These are phyloP conservation scores for Talaromyces marneffei DNA, from an alignment of 2,329 filamentous ascomycete genomes.

Conservation along the genomic window DNA sequence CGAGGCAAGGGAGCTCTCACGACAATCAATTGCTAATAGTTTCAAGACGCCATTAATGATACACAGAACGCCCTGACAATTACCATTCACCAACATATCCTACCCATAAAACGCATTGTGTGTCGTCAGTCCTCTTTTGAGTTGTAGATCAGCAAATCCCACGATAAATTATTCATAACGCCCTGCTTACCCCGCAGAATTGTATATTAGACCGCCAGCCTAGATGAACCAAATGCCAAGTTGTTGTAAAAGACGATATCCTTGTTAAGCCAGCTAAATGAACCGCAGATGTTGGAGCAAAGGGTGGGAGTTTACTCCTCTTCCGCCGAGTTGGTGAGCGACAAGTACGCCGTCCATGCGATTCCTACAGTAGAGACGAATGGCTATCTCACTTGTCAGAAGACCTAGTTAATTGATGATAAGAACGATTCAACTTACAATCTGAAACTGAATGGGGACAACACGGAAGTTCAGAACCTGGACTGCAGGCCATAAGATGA, in stretches of 20 bases:
- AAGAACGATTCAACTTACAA: constrained; percentile 58
- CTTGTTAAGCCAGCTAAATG: neutral
- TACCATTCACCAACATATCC: neutral
- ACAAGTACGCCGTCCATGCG: constrained; percentile 95
- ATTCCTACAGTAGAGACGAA: constrained; percentile 96
- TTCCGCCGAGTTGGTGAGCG: constrained; percentile 80
- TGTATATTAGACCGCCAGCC: neutral
- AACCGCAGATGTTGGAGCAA: neutral
- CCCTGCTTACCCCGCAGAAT: neutral
- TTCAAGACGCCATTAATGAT: neutral
- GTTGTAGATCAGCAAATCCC: constrained; percentile 1
- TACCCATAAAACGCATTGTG: neutral
- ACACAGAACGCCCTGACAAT: neutral
- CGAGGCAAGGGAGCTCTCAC: neutral
- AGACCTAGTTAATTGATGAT: neutral
- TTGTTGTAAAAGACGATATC: neutral
- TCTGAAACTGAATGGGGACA: constrained; percentile 92
- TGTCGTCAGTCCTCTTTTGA: neutral
- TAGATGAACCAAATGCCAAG: neutral
- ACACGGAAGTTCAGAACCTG: constrained; percentile 95
- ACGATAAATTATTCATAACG: neutral
- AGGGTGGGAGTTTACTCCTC: constrained; percentile 44
- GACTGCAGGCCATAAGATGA: constrained; percentile 87
- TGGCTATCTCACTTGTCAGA: constrained; percentile 52
- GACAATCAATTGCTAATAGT: neutral